Percentiles rank a stretch among this genome's conserved stretches.
Conservation (phyloP, 2,329 filamentous ascomycete genomes). For the Sclerotinia glacialis region DNA sequence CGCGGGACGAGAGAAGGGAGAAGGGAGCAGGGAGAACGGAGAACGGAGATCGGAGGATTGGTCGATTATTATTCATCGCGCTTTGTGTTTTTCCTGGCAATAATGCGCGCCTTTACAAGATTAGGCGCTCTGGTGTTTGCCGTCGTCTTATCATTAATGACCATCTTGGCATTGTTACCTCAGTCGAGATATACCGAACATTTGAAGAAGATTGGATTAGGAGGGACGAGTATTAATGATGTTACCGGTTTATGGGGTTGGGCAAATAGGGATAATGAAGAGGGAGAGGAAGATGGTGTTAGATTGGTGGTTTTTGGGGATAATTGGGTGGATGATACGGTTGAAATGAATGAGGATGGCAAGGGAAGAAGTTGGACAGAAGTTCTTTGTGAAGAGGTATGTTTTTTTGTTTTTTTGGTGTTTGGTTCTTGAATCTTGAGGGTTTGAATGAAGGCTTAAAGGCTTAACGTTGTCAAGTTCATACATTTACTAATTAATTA, state of each 20-base stretch:
- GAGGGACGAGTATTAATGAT: constrained; percentile 25
- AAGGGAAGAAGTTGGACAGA: constrained; percentile 35
- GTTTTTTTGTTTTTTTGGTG: background rate
- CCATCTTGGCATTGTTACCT: constrained; percentile 29
- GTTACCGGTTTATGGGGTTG: constrained; percentile 30
- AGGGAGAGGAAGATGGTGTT: constrained; percentile 23
- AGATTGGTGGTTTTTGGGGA: constrained; percentile 39
- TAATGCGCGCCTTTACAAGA: constrained; percentile 27
- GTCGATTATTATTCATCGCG: background rate
- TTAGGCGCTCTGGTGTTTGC: constrained; percentile 30
- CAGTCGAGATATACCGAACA: constrained; percentile 25
- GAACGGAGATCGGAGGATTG: background rate
- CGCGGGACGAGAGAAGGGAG: background rate
- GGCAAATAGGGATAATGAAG: constrained; percentile 23
- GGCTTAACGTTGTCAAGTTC: background rate
- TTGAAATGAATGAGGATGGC: constrained; percentile 23
- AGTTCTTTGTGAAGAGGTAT: constrained; percentile 37
- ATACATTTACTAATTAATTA: background rate
- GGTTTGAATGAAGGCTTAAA: too few relatives aligned
- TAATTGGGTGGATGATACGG: constrained; percentile 35
- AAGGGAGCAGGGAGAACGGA: background rate
- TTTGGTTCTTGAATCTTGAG: background rate
- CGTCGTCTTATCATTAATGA: constrained; percentile 30
- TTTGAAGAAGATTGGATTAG: constrained; percentile 31
- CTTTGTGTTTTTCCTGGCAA: background rate